These are phyloP conservation scores for Amanita subjunquillea DNA, from an alignment of 768 basidiomycete genomes.

Conservation along the genomic window DNA sequence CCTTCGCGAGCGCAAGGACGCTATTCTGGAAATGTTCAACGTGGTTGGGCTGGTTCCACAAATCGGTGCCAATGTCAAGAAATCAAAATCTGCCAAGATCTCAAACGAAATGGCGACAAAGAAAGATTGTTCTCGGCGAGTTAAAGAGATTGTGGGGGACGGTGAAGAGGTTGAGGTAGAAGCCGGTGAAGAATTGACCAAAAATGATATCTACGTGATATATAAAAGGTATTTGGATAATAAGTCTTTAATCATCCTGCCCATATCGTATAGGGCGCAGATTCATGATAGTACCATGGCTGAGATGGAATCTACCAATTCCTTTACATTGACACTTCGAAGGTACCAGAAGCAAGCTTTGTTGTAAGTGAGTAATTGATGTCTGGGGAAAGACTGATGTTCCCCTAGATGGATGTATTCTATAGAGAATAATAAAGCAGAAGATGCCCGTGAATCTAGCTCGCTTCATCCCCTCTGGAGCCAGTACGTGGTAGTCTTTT, in stretches of 20 bases:
- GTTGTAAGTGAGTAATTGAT: constrained; percentile 31
- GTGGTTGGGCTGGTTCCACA: constrained; percentile 60
- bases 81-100: constrained; percentile 24
- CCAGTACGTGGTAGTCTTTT: constrained; percentile 43
- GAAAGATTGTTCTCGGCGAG: constrained; percentile 14
- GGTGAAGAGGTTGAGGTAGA: constrained; percentile 80
- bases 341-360: constrained; percentile 94
- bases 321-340: constrained; percentile 67
- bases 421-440: constrained; percentile 56
- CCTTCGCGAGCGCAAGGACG: constrained; percentile 72
- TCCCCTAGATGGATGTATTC: neutral
- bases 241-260: neutral
- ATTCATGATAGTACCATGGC: constrained; percentile 64
- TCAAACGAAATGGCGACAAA: constrained; percentile 12
- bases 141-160: constrained; percentile 67
- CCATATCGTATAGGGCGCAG: constrained; percentile 54
- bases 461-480: constrained; percentile 95
- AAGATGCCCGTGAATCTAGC: constrained; percentile 56
- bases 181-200: constrained; percentile 71
- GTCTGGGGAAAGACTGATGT: neutral
- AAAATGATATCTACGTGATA: constrained; percentile 73
- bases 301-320: constrained; percentile 72
- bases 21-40: constrained; percentile 67
- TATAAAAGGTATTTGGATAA: constrained; percentile 58
- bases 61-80: constrained; percentile 28